phyloP scores from a whole-genome alignment of 805 yeast species.

The Metschnikowia shivogae region DNA sequence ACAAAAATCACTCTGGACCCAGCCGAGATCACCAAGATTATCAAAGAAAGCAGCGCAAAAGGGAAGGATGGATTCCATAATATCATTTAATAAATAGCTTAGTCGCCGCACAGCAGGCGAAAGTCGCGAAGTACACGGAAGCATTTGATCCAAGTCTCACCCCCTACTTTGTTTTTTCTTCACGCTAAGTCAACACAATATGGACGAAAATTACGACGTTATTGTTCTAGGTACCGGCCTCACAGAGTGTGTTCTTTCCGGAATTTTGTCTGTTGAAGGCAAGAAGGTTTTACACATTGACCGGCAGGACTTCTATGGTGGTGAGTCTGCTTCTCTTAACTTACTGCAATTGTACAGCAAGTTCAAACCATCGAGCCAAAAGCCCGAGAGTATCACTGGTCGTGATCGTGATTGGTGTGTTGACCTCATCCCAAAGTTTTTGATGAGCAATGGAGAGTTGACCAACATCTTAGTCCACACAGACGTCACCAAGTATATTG shows the following conservation, averaged over 20 bases:
- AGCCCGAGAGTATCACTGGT: constrained; percentile 69
- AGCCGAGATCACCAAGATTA: constrained; percentile 72
- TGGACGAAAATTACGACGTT: constrained; percentile 97
- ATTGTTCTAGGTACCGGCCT: constrained; percentile 94
- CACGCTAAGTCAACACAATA: constrained; percentile 20
- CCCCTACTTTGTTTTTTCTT: neutral
- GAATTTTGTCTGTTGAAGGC: constrained; percentile 93
- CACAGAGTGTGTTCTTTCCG: constrained; percentile 93
- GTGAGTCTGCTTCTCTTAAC: constrained; percentile 81
- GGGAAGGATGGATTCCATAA: constrained; percentile 64
- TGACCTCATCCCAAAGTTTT: constrained; percentile 91
- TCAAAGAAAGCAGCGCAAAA: constrained; percentile 61
- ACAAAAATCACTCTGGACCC: constrained; percentile 86
- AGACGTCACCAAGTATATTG: constrained; percentile 91
- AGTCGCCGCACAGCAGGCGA: neutral
- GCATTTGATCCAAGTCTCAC: neutral
- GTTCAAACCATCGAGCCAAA: constrained; percentile 73
- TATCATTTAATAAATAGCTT: constrained; percentile 22
- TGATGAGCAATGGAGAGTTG: constrained; percentile 97
- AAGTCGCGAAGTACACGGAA: constrained; percentile 3
- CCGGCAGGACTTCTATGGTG: constrained; percentile 95
- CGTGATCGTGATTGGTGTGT: constrained; percentile 98
- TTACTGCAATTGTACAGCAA: constrained; percentile 67
- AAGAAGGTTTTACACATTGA: constrained; percentile 96
- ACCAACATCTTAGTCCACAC: constrained; percentile 94